Base-by-base conservation (phyloP, 345 rosid genomes). In the Durio zibethinus region DNA sequence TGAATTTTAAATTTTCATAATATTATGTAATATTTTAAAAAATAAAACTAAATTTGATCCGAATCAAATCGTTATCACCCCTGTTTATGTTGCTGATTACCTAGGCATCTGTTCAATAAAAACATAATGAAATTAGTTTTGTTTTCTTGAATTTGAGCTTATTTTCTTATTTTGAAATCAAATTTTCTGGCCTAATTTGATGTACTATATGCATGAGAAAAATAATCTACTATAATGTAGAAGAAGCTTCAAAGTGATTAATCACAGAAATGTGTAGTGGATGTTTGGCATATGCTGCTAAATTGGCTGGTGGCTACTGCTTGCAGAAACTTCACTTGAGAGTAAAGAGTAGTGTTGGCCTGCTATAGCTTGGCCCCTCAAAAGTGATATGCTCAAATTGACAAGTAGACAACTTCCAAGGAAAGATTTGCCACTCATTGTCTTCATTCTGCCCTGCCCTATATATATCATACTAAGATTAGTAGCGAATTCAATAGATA, bases 321-420 rank as follows among this genome's bases (percentile, higher is more conserved):
- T 60, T 38, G 27, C 61, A 57, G 83, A 79, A 70, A 77, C 78
- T 60, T 82, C 56, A 79, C 84, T 79, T 77, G 83, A 56, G 72
- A 72, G 76, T 40, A 45, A 83, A 79, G 84, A 74, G 79, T 73
- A 74, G 79, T 73, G 80, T 27, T 60, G 80, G 59, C 74, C 50
- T 38, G 71, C 71, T n/a, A 56, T 10, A 38, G 10, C 27, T 52
- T 52, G 29, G 45, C 10, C 61, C 67, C 74, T 52, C 23, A 52
- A 78, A 80, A 71, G 81, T 35, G 76, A 78, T 42, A 38, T 69
- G 80, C 75, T 65, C 43, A 71, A 73, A 71, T 76, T 48, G 78
- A 76, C 77, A 73, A 76, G 57, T 56, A 76, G 79, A 61, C 75
- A 74, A 33, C 78, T 82, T 80, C 23, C 64, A 76, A 72, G 77